Evolutionary conservation across 1,284 basidiomycete species (phyloP).

Genomic region (Limonomyces culmigenus): DNA sequence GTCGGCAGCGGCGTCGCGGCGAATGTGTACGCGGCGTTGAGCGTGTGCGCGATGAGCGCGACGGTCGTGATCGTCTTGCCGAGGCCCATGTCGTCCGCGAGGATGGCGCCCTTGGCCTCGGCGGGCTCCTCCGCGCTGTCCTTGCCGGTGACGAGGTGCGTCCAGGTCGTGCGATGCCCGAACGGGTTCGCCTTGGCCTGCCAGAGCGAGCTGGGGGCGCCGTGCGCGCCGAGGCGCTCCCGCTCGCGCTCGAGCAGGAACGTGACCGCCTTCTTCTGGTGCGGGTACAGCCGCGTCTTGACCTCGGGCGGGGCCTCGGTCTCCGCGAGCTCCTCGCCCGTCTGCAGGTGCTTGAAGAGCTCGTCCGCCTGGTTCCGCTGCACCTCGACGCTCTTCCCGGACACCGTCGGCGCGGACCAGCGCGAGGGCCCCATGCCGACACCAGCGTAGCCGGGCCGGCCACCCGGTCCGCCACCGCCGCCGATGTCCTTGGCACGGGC

Average conservation of each 20-base stretch:
- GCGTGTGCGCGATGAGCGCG: constrained; percentile 80
- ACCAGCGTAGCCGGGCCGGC: constrained; percentile 23
- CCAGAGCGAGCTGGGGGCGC: constrained; percentile 64
- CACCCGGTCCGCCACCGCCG: constrained; percentile 16
- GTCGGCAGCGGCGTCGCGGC: constrained; percentile 33
- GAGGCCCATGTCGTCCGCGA: constrained; percentile 96
- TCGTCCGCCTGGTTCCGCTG: constrained; percentile 90
- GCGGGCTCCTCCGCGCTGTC: constrained; percentile 49
- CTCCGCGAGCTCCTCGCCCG: constrained; percentile 75
- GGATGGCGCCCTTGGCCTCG: constrained; percentile 79
- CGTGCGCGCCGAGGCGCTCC: constrained; percentile 36
- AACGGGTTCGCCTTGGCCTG: constrained; percentile 37
- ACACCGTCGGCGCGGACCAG: constrained; percentile 33
- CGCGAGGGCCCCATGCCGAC: constrained; percentile 28
- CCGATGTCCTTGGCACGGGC: constrained; percentile 23
- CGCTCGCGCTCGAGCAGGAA: constrained; percentile 92
- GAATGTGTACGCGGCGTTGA: constrained; percentile 55
- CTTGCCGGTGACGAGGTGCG: constrained; percentile 76
- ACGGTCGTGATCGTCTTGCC: constrained; percentile 95
- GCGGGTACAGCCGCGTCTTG: constrained; percentile 83
- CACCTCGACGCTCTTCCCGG: constrained; percentile 75
- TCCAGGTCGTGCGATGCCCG: constrained; percentile 40
- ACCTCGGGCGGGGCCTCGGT: constrained; percentile 76
- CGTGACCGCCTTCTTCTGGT: constrained; percentile 95
- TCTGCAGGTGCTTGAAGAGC: constrained; percentile 77